phyloP scores from a whole-genome alignment of 345 rosid species.

The Eucalyptus sp. region DNA sequence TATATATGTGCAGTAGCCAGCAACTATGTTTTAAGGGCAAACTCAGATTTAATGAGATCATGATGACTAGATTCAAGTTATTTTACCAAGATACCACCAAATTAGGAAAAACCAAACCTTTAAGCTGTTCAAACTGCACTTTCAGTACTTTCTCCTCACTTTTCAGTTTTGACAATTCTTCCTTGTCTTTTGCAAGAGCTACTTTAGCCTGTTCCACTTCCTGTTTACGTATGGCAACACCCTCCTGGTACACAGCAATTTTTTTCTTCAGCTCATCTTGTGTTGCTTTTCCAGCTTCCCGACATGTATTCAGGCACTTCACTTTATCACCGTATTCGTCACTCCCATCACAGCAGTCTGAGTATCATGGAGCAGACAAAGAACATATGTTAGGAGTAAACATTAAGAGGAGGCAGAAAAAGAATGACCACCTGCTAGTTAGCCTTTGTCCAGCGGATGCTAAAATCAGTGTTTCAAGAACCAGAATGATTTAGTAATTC shows the following conservation, averaged over 20 bases:
- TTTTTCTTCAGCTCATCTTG: slow-evolving; percentile 55
- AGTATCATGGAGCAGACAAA: background rate
- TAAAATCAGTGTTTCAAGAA: background rate
- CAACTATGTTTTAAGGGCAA: background rate
- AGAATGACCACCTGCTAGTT: background rate
- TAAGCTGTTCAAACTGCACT: slow-evolving; percentile 65
- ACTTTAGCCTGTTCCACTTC: slow-evolving; percentile 49
- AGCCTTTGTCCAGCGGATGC: background rate
- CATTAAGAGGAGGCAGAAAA: background rate
- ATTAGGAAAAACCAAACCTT: slow-evolving; percentile 34
- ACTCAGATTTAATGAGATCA: background rate
- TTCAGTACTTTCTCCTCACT: slow-evolving; percentile 67
- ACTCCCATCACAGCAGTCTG: slow-evolving; percentile 99
- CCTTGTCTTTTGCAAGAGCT: slow-evolving; percentile 62
- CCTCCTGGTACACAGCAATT: slow-evolving; percentile 56
- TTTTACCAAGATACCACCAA: background rate
- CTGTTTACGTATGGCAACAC: slow-evolving; percentile 34
- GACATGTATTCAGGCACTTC: slow-evolving; percentile 71
- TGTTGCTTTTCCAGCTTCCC: slow-evolving; percentile 94
- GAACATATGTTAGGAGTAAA: background rate
- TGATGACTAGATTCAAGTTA: background rate
- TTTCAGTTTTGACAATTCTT: slow-evolving; percentile 54
- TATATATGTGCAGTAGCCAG: background rate
- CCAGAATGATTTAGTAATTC: background rate
- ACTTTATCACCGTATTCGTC: slow-evolving; percentile 80